phyloP scores from a whole-genome alignment of 2,329 filamentous ascomycete genomes.

The Hypoxylon sp. region DNA sequence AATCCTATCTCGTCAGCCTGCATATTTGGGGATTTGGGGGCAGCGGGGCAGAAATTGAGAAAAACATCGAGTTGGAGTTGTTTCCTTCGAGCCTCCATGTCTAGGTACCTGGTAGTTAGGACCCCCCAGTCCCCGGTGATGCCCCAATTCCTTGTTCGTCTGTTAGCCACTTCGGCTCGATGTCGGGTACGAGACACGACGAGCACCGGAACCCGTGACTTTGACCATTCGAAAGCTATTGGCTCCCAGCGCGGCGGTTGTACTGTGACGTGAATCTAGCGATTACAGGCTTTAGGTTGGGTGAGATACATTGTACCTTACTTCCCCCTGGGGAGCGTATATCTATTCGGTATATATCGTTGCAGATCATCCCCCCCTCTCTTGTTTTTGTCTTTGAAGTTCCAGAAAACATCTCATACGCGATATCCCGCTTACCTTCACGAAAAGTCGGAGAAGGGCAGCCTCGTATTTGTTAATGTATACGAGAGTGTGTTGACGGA shows the following conservation, averaged over 20 bases:
- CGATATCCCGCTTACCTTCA: constrained; percentile 4
- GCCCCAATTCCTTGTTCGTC: constrained; percentile 12
- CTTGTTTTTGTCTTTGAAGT: constrained; percentile 8
- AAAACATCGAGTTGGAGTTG: constrained; percentile 12
- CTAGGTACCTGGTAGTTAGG: background rate
- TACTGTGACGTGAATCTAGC: constrained; percentile 24
- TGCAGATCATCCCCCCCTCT: constrained; percentile 35
- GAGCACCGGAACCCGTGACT: constrained; percentile 29
- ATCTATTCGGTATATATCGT: constrained; percentile 34
- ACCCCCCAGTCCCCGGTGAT: constrained; percentile 1
- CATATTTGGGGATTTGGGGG: constrained; percentile 34
- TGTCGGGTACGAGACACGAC: constrained; percentile 38
- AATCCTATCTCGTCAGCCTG: constrained; percentile 24
- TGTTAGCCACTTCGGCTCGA: constrained; percentile 26
- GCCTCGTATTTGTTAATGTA: background rate
- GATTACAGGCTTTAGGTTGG: constrained; percentile 24
- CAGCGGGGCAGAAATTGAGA: constrained; percentile 18
- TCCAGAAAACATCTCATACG: constrained; percentile 28
- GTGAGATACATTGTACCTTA: constrained; percentile 11
- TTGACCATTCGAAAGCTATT: constrained; percentile 11
- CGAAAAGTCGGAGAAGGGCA: background rate
- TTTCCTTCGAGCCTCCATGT: background rate
- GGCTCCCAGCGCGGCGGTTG: constrained; percentile 16
- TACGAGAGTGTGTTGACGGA: constrained; percentile 8
- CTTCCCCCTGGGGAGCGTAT: constrained; percentile 4